phyloP scores from a whole-genome alignment of 2,329 filamentous ascomycete genomes.

The Alternaria angustiovoidea region DNA sequence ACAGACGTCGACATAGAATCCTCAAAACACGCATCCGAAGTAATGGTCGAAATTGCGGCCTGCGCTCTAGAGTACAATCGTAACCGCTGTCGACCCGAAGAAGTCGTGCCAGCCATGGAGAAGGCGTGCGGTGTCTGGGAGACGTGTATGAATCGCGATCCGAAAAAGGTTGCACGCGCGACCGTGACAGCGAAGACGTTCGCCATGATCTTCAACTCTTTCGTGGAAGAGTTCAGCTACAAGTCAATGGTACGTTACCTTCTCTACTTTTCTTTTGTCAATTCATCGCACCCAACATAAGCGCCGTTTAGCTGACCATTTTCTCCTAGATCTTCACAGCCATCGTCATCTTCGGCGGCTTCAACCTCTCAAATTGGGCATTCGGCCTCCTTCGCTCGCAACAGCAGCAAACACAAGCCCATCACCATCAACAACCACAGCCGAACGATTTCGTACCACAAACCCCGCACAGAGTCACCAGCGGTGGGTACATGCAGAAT shows the following conservation, averaged over 20 bases:
- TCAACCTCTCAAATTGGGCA: slow-evolving; percentile 67
- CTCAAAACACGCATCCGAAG: slow-evolving; percentile 70
- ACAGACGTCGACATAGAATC: slow-evolving; percentile 78
- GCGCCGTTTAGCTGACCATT: slow-evolving; percentile 15
- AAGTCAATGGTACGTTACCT: slow-evolving; percentile 71
- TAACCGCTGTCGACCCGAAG: slow-evolving; percentile 76
- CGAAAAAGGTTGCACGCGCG: slow-evolving; percentile 77
- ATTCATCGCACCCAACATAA: neutral
- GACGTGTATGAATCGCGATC: slow-evolving; percentile 85
- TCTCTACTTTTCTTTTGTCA: slow-evolving; percentile 6
- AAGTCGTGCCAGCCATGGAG: slow-evolving; percentile 76
- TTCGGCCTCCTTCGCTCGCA: slow-evolving; percentile 62
- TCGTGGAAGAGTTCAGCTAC: slow-evolving; percentile 87
- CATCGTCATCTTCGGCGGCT: slow-evolving; percentile 59
- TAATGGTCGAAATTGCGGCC: slow-evolving; percentile 74
- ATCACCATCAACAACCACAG: slow-evolving; percentile 15
- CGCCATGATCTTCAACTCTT: slow-evolving; percentile 91
- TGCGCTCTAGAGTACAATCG: slow-evolving; percentile 77
- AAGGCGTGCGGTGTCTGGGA: slow-evolving; percentile 81
- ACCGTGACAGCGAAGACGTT: slow-evolving; percentile 86
- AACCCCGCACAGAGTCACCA: slow-evolving; percentile 39
- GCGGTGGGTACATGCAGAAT: neutral
- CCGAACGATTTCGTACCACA: slow-evolving; percentile 37
- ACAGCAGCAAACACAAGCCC: slow-evolving; percentile 35
- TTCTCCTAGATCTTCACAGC: slow-evolving; percentile 56